phyloP scores from a whole-genome alignment of 768 basidiomycete genomes.

The Lepiota venenata region DNA sequence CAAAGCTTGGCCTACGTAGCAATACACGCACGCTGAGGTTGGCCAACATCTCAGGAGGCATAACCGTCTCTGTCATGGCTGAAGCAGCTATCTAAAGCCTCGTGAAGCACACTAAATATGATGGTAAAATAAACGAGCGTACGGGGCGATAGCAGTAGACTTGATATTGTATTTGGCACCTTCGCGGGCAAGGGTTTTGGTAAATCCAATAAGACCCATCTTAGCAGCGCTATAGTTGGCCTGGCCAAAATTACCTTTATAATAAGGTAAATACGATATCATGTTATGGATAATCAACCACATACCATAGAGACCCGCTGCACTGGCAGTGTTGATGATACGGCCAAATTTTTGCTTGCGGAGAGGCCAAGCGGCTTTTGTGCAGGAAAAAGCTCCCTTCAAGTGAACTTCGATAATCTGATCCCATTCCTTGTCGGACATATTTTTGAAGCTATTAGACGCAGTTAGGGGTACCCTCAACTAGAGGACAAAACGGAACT shows the following conservation, averaged over 20 bases:
- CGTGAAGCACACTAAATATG: neutral
- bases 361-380: conserved; percentile 94
- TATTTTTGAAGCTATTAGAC: conserved; percentile 82
- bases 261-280: neutral
- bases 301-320: conserved; percentile 89
- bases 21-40: conserved; percentile 63
- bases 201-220: conserved; percentile 92
- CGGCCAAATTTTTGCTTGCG: conserved; percentile 94
- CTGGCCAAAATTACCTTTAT: conserved; percentile 88
- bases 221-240: conserved; percentile 98
- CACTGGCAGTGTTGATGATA: conserved; percentile 91
- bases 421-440: conserved; percentile 95
- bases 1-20: neutral
- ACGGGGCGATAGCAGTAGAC: conserved; percentile 85
- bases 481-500: conserved; percentile 15
- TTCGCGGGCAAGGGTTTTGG: conserved; percentile 89
- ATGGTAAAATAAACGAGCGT: conserved; percentile 21
- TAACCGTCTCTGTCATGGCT: conserved; percentile 91
- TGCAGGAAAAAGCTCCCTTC: conserved; percentile 90
- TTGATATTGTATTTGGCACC: conserved; percentile 91
- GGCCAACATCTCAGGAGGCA: conserved; percentile 93
- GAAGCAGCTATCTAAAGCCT: conserved; percentile 82
- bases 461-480: neutral
- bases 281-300: conserved; percentile 3
- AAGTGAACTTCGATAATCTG: conserved; percentile 86